Percentiles rank a stretch among this genome's conserved stretches.
phyloP scores from a whole-genome alignment of 1,284 basidiomycete genomes.

The Irpex sp. region DNA sequence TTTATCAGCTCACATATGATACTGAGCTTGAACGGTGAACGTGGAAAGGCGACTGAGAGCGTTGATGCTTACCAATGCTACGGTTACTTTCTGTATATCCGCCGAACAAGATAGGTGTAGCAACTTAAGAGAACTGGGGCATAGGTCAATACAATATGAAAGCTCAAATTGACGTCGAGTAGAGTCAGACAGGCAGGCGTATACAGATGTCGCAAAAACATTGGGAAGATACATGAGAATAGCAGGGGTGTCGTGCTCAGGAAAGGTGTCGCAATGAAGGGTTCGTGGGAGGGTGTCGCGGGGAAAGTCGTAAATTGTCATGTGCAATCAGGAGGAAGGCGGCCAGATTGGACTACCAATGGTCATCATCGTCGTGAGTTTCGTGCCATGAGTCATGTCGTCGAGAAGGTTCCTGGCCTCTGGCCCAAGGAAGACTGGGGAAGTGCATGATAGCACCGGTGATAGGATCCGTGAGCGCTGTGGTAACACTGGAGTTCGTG shows the following conservation, averaged over 20 bases:
- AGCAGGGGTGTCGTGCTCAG: background rate
- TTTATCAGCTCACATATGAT: too few species aligned
- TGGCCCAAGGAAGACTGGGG: conserved; percentile 26
- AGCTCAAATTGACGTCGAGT: background rate
- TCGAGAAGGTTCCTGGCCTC: conserved; percentile 4
- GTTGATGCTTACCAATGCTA: too few species aligned
- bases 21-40: too few species aligned
- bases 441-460: conserved; percentile 31
- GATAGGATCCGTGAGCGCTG: conserved; percentile 31
- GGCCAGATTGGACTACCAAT: background rate
- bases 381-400: conserved; percentile 2
- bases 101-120: too few species aligned
- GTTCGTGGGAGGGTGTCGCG: background rate
- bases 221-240: background rate
- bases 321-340: background rate
- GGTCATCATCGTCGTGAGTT: background rate
- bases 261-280: conserved; percentile 1
- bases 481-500: conserved; percentile 31
- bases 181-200: background rate
- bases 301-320: background rate
- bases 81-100: too few species aligned
- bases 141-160: background rate
- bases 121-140: too few species aligned
- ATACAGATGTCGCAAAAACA: background rate
- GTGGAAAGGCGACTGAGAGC: too few species aligned